These are phyloP conservation scores for Anisogramma anomala DNA, from an alignment of 2,329 filamentous ascomycete species.

Conservation along the genomic window DNA sequence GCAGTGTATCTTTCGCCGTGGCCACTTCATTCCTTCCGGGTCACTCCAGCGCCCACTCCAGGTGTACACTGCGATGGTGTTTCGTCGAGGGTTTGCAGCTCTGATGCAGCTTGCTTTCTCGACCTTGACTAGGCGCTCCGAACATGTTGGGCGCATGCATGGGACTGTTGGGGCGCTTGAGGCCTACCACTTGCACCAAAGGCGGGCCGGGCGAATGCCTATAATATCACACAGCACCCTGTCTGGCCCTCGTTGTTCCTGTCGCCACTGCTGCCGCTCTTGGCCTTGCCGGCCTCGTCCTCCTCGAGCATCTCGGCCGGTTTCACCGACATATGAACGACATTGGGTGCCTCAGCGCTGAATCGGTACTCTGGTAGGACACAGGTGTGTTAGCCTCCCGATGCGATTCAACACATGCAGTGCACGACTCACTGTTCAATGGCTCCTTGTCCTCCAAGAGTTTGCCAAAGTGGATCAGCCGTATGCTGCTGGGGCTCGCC, in stretches of 20 bases:
- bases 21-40: no score
- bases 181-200: no score
- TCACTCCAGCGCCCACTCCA: no score
- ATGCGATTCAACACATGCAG: not conserved
- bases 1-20: no score
- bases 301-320: slow-evolving; percentile 78
- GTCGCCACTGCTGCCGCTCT: slow-evolving; percentile 34
- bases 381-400: slow-evolving; percentile 1
- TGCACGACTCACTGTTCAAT: slow-evolving; percentile 57
- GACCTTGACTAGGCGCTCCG: no score
- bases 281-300: slow-evolving; percentile 59
- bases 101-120: no score
- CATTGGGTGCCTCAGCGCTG: slow-evolving; percentile 61
- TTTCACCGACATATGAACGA: slow-evolving; percentile 89
- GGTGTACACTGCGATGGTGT: no score
- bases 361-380: slow-evolving; percentile 61
- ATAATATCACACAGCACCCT: slow-evolving; percentile 43
- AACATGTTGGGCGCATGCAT: no score
- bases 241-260: slow-evolving; percentile 29
- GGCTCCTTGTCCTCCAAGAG: slow-evolving; percentile 79
- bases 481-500: slow-evolving; percentile 76
- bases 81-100: no score
- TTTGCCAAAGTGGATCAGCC: slow-evolving; percentile 84
- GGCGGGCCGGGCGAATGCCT: no score
- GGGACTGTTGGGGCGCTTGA: no score